Conservation (phyloP, 495 filamentous ascomycete species). For the Corynascus novoguineensis region DNA sequence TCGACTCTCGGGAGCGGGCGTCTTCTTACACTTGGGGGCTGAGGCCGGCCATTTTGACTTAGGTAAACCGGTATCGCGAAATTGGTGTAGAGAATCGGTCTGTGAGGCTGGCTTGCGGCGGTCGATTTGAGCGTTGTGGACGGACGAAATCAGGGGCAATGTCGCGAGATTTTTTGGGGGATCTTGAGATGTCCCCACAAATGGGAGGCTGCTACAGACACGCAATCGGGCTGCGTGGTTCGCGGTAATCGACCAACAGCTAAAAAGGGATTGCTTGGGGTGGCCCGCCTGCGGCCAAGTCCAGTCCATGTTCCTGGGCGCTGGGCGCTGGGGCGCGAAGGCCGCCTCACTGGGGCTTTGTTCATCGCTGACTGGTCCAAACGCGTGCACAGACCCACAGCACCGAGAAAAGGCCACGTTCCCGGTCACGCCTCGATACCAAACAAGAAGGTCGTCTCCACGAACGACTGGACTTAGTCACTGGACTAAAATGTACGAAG, state of each 20-base stretch:
- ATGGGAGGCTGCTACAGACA: conserved; percentile 5
- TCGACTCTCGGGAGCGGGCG: conserved; percentile 4
- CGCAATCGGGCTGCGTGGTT: conserved; percentile 6
- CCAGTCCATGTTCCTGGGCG: no score
- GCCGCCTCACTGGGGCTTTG: no score
- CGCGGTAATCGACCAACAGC: neutral
- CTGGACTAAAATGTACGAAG: no score
- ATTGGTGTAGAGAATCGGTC: neutral
- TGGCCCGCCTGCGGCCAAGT: no score
- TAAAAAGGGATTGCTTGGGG: no score
- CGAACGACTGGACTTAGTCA: neutral
- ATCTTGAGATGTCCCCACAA: conserved; percentile 6
- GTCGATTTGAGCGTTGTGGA: neutral
- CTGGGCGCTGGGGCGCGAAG: neutral
- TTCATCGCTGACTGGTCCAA: conserved; percentile 4
- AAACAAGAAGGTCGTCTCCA: no score
- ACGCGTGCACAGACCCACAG: neutral
- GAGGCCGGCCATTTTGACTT: conserved; percentile 43
- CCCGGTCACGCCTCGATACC: neutral
- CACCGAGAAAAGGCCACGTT: conserved; percentile 13
- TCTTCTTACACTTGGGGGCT: conserved; percentile 47
- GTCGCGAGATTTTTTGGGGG: conserved; percentile 5
- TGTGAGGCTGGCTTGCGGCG: neutral
- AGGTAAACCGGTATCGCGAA: neutral
- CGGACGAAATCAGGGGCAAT: conserved; percentile 1